phyloP scores from a whole-genome alignment of 1,284 basidiomycete genomes.

The Malassezia globosa region DNA sequence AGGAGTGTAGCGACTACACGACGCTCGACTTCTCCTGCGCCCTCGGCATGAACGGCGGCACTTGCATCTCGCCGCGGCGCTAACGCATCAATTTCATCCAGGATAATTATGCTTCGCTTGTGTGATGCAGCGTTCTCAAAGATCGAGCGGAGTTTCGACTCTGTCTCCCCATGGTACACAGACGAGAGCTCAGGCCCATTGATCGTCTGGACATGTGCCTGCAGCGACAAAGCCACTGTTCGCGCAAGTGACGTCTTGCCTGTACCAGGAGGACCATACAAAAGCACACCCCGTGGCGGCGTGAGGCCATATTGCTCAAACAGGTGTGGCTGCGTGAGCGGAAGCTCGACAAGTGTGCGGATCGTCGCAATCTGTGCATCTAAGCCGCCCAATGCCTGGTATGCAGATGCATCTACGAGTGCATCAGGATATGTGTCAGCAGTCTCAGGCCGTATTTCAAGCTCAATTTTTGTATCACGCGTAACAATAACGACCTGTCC shows the following conservation, averaged over 20 bases:
- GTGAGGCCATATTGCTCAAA: conserved; percentile 67
- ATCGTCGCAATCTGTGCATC: conserved; percentile 78
- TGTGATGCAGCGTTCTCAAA: conserved; percentile 71
- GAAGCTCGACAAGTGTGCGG: conserved; percentile 85
- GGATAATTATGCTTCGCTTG: conserved; percentile 71
- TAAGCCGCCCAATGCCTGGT: conserved; percentile 72
- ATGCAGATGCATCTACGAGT: conserved; percentile 47
- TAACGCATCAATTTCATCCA: conserved; percentile 93
- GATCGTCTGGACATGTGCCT: conserved; percentile 50
- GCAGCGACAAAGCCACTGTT: conserved; percentile 34
- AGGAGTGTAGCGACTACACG: conserved; percentile 88
- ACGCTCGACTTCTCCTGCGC: conserved; percentile 71
- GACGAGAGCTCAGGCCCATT: conserved; percentile 90
- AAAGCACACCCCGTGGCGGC: conserved; percentile 42
- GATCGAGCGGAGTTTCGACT: conserved; percentile 73
- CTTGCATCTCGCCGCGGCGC: conserved; percentile 74
- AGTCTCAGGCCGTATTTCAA: conserved; percentile 20
- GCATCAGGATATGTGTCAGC: conserved; percentile 43
- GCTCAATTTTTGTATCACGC: conserved; percentile 28
- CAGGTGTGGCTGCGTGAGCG: conserved; percentile 74
- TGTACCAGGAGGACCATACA: conserved; percentile 46
- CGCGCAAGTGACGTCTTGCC: conserved; percentile 46
- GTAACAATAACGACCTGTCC: conserved; percentile 22
- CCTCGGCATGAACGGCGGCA: conserved; percentile 47
- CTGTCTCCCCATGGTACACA: conserved; percentile 92